Evolutionary conservation across 169 alveolate species (phyloP).

Genomic region (Condylostoma magnum): DNA sequence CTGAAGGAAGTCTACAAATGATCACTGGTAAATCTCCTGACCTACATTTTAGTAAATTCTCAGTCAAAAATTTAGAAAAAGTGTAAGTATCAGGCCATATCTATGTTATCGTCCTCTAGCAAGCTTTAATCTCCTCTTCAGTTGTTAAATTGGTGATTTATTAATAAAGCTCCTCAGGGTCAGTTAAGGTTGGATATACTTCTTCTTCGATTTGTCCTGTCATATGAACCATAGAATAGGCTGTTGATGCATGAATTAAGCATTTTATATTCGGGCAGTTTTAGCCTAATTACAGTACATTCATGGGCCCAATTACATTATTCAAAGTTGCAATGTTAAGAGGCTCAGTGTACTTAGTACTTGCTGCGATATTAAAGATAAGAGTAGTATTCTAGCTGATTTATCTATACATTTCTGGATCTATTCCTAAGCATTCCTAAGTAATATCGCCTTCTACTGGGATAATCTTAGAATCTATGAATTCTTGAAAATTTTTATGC

Average conservation of each 20-base stretch:
- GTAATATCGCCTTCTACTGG: constrained; percentile 35
- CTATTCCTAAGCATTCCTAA: constrained; percentile 39
- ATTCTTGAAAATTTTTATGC: constrained; percentile 35
- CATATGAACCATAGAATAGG: constrained; percentile 44
- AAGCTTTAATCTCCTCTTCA: constrained; percentile 37
- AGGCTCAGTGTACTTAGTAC: constrained; percentile 56
- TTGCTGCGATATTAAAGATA: constrained; percentile 68
- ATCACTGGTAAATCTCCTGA: constrained; percentile 44
- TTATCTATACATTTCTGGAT: constrained; percentile 2
- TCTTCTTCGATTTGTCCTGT: constrained; percentile 67
- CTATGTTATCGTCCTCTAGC: constrained; percentile 42
- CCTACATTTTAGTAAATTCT: constrained; percentile 40
- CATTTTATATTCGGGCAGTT: constrained; percentile 33
- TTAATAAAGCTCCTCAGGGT: constrained; percentile 36
- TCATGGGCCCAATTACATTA: constrained; percentile 57
- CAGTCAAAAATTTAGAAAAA: constrained; percentile 61
- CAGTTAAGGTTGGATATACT: constrained; percentile 25
- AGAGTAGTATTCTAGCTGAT: constrained; percentile 36
- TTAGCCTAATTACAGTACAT: constrained; percentile 49
- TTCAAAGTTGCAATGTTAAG: constrained; percentile 49
- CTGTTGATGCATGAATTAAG: constrained; percentile 43
- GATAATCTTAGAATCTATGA: constrained; percentile 32
- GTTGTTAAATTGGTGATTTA: constrained; percentile 41
- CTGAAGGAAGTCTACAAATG: constrained; percentile 57
- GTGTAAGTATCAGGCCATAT: constrained; percentile 66